Conservation (phyloP, 192 early-diverging fungal species). For the Entrophospora sp. region DNA sequence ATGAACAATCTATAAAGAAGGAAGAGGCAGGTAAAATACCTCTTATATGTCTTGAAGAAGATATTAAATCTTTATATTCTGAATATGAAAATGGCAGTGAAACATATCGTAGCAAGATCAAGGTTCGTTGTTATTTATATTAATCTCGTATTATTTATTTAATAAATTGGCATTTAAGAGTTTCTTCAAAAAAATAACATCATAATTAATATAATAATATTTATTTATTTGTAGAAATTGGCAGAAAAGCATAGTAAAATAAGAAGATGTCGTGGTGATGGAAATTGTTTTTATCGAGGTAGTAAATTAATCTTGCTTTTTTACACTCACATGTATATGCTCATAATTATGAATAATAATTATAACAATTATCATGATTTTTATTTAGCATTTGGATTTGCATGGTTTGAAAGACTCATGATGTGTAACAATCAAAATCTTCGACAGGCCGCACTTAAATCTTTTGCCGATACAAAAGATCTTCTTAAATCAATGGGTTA, state of each 20-base stretch:
- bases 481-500: constrained; percentile 36
- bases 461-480: constrained; percentile 32
- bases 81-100: constrained; percentile 45
- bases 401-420: constrained; percentile 50
- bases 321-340: not conserved
- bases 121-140: constrained; percentile 29
- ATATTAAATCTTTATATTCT: constrained; percentile 34
- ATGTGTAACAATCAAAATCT: constrained; percentile 22
- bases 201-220: not conserved
- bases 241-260: constrained; percentile 34
- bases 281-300: constrained; percentile 60
- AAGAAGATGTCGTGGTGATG: constrained; percentile 51
- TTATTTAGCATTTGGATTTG: constrained; percentile 46
- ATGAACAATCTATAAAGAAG: constrained; percentile 45
- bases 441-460: constrained; percentile 21
- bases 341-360: not conserved
- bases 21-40: constrained; percentile 48
- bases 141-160: not conserved
- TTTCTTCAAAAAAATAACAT: constrained; percentile 1
- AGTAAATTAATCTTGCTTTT: not conserved
- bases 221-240: constrained; percentile 32
- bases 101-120: constrained; percentile 42
- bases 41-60: constrained; percentile 41
- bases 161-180: not conserved
- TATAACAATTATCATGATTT: not conserved